Percentiles rank a stretch among this genome's conserved stretches.
Evolutionary conservation across 352 stramenopile genomes (phyloP).

Genomic region (Aphanomyces cochlioides): DNA sequence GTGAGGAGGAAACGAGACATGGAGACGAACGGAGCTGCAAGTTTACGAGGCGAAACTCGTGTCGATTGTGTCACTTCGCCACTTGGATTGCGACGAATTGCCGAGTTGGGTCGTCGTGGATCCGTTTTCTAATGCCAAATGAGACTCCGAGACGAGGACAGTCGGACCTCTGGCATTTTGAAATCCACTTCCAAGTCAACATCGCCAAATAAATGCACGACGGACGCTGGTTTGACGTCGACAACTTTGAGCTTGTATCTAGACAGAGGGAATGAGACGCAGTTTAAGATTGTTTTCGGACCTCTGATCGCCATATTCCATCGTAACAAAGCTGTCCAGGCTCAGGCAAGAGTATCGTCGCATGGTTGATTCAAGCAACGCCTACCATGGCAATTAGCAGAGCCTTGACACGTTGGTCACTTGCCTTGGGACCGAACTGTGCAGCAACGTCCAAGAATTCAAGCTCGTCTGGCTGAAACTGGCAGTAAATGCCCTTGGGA

Average conservation of each 20-base stretch:
- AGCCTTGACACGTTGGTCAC: no score
- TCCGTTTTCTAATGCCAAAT: neutral
- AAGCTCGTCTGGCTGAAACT: slow-evolving; percentile 45
- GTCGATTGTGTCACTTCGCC: neutral
- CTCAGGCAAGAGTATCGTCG: slow-evolving; percentile 57
- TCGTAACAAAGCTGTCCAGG: slow-evolving; percentile 47
- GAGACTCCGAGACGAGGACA: neutral
- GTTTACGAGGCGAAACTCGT: neutral
- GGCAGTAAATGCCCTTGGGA: slow-evolving; percentile 51
- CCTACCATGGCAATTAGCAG: slow-evolving; percentile 24
- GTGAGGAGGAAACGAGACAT: no score
- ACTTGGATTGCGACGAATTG: neutral
- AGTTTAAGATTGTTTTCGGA: neutral
- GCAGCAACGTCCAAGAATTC: slow-evolving; percentile 52
- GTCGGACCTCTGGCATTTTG: slow-evolving; percentile 37
- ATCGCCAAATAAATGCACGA: slow-evolving; percentile 55
- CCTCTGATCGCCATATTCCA: slow-evolving; percentile 45
- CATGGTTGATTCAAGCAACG: slow-evolving; percentile 55
- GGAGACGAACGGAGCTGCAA: no score
- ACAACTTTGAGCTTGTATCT: slow-evolving; percentile 47
- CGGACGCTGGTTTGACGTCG: slow-evolving; percentile 46
- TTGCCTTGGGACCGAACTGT: slow-evolving; percentile 54
- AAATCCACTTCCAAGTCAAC: slow-evolving; percentile 67
- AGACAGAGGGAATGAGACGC: neutral
- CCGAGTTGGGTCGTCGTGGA: slow-evolving; percentile 30